These are phyloP conservation scores for Penicillium macrosclerotiorum DNA, from an alignment of 495 filamentous ascomycete species.

Conservation along the genomic window DNA sequence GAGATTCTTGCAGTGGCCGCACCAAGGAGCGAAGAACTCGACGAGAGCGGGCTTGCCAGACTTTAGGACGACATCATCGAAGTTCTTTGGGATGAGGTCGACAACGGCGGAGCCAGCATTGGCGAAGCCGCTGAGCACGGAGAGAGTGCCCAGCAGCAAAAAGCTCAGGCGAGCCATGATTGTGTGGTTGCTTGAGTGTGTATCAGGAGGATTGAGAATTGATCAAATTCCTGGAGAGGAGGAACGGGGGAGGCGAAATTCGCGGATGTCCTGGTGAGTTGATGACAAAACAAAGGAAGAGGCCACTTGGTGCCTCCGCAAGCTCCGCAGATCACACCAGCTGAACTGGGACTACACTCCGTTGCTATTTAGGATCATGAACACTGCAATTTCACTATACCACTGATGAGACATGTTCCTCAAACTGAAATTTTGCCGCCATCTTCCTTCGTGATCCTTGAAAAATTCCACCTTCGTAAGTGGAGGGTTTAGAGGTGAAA, in stretches of 20 bases:
- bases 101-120: constrained; percentile 58
- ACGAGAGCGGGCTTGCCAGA: constrained; percentile 95
- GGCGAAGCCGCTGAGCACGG: constrained; percentile 41
- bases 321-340: constrained; percentile 6
- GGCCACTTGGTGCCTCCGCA: constrained; percentile 6
- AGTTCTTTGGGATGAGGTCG: constrained; percentile 85
- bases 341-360: too few relatives aligned
- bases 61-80: constrained; percentile 83
- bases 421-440: too few relatives aligned
- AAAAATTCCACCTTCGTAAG: too few relatives aligned
- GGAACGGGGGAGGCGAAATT: neutral
- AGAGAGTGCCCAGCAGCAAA: constrained; percentile 43
- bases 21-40: constrained; percentile 99
- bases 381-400: too few relatives aligned
- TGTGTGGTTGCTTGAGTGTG: neutral
- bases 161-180: constrained; percentile 50
- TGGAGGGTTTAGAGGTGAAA: too few relatives aligned
- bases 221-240: neutral
- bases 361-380: too few relatives aligned
- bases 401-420: too few relatives aligned
- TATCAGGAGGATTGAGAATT: neutral
- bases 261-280: neutral
- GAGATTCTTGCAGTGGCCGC: constrained; percentile 97
- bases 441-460: too few relatives aligned
- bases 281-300: constrained; percentile 11